These are phyloP conservation scores for Tetrahymena elliotti DNA, from an alignment of 73 alveolate genomes.

Conservation along the genomic window DNA sequence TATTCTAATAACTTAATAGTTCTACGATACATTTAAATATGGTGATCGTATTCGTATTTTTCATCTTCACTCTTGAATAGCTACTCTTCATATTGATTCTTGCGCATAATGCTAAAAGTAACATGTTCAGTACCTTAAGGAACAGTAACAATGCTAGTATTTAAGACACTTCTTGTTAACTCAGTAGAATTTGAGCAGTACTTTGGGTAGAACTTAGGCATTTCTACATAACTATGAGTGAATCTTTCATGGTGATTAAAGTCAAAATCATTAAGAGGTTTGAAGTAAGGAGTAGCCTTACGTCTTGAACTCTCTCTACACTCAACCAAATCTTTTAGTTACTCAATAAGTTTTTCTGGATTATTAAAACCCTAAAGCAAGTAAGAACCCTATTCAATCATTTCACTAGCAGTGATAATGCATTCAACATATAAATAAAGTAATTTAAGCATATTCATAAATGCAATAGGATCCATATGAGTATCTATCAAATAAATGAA, in stretches of 20 bases:
- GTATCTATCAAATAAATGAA: neutral
- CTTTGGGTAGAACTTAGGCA: slow-evolving; percentile 34
- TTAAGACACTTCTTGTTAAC: neutral
- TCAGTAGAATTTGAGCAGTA: neutral
- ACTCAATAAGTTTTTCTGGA: slow-evolving; percentile 18
- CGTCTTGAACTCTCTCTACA: slow-evolving; percentile 17
- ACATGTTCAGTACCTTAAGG: slow-evolving; percentile 53
- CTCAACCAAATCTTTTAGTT: slow-evolving; percentile 1
- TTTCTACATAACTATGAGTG: slow-evolving; percentile 26
- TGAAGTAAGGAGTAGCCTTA: slow-evolving; percentile 20
- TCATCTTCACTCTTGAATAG: slow-evolving; percentile 58
- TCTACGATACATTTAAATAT: slow-evolving; percentile 10
- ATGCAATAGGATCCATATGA: neutral
- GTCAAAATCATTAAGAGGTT: slow-evolving; percentile 31
- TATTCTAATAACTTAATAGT: slow-evolving; percentile 22
- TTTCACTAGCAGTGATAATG: slow-evolving; percentile 22
- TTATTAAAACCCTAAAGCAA: slow-evolving; percentile 10
- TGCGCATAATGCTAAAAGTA: slow-evolving; percentile 43
- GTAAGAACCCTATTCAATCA: slow-evolving; percentile 21
- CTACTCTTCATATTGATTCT: slow-evolving; percentile 46
- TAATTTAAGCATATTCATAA: neutral
- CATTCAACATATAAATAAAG: slow-evolving; percentile 31
- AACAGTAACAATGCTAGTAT: slow-evolving; percentile 23
- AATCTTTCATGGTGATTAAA: slow-evolving; percentile 25
- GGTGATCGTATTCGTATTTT: slow-evolving; percentile 50